Conservation (phyloP, 495 filamentous ascomycete species). For the Trypethelium eluteriae region DNA sequence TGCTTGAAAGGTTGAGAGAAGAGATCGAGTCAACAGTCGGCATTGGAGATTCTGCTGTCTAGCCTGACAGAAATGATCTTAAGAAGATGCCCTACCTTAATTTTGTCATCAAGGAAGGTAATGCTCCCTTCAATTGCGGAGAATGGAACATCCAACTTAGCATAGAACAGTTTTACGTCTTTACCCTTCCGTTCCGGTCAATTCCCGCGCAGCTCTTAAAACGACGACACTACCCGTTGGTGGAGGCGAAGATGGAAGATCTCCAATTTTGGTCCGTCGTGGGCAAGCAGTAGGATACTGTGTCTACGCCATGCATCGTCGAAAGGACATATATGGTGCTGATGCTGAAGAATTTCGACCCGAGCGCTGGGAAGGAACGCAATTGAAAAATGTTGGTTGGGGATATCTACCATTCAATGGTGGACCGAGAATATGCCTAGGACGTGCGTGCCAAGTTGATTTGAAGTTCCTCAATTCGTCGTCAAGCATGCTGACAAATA, state of each 20-base stretch:
- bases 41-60: neutral
- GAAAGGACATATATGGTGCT: conserved; percentile 43
- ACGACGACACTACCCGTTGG: conserved; percentile 33
- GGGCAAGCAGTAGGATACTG: conserved; percentile 27
- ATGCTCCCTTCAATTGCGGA: neutral
- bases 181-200: conserved; percentile 33
- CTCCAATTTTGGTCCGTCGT: conserved; percentile 29
- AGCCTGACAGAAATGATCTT: neutral
- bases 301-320: conserved; percentile 46
- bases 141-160: neutral
- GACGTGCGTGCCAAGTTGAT: conserved; percentile 5
- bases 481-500: neutral
- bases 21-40: neutral
- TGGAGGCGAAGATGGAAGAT: conserved; percentile 28
- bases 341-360: conserved; percentile 49
- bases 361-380: conserved; percentile 45
- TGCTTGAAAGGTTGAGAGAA: neutral
- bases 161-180: conserved; percentile 20
- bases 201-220: conserved; percentile 28
- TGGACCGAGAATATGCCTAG: conserved; percentile 17
- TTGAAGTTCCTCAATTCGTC: neutral
- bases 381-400: conserved; percentile 15
- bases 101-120: conserved; percentile 3
- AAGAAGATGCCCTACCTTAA: neutral
- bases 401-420: conserved; percentile 17